Percentiles rank a stretch among this genome's conserved stretches.
Conservation (phyloP, 495 filamentous ascomycete genomes). For the Aspergillus ellipticus region DNA sequence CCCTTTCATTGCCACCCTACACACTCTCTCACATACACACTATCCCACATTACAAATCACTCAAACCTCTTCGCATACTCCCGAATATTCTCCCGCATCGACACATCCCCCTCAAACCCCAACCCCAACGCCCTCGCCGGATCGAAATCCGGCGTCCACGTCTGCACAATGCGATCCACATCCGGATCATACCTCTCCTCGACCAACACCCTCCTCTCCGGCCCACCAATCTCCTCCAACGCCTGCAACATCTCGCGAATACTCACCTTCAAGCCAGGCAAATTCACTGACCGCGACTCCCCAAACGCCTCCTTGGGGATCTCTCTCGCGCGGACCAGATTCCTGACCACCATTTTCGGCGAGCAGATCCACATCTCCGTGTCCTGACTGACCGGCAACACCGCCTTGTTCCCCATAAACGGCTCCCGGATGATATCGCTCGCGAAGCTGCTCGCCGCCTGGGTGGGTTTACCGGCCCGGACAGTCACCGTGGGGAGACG, state of each 20-base stretch:
- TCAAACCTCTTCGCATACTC: conserved; percentile 44
- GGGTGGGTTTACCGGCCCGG: conserved; percentile 68
- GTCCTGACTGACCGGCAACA: conserved; percentile 56
- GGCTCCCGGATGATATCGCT: conserved; percentile 71
- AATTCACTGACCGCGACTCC: conserved; percentile 61
- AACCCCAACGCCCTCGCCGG: conserved; percentile 52
- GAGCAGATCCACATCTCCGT: conserved; percentile 62
- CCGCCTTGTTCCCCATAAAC: conserved; percentile 58
- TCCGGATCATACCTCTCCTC: conserved; percentile 62
- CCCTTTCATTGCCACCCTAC: no score
- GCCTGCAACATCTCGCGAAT: conserved; percentile 74
- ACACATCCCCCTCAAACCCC: conserved; percentile 59
- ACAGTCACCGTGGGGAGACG: conserved; percentile 75
- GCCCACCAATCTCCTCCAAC: conserved; percentile 63
- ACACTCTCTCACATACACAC: background rate
- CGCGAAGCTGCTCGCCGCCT: conserved; percentile 71
- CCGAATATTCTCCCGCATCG: conserved; percentile 54
- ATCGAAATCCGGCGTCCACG: conserved; percentile 69
- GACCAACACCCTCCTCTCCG: conserved; percentile 60
- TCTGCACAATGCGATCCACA: conserved; percentile 67
- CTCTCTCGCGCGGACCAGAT: conserved; percentile 60
- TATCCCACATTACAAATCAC: no score
- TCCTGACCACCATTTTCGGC: conserved; percentile 64
- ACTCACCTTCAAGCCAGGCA: conserved; percentile 69
- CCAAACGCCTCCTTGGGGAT: conserved; percentile 52